phyloP scores from a whole-genome alignment of 768 basidiomycete species.

The Agaricus blazei region DNA sequence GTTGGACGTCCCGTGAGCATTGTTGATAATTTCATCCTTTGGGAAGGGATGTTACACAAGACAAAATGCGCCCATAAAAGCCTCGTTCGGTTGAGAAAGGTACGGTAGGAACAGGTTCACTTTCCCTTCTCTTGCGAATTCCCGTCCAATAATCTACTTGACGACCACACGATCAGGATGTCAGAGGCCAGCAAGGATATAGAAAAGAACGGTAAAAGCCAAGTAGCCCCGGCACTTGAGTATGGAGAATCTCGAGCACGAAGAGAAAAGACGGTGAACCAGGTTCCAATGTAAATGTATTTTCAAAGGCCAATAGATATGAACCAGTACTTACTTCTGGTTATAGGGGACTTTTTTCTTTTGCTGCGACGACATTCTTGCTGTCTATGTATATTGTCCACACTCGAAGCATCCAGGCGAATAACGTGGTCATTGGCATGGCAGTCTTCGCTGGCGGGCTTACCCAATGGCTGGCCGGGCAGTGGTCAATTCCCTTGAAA shows the following conservation, averaged over 20 bases:
- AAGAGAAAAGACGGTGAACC: conserved; percentile 48
- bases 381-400: conserved; percentile 63
- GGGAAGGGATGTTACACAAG: too few relatives aligned
- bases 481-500: conserved; percentile 67
- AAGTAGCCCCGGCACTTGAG: conserved; percentile 19
- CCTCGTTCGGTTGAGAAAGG: too few relatives aligned
- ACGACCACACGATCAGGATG: neutral
- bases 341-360: conserved; percentile 30
- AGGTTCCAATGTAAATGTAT: conserved; percentile 45
- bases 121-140: too few relatives aligned
- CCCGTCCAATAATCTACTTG: too few relatives aligned
- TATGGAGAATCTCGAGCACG: conserved; percentile 17
- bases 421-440: conserved; percentile 75
- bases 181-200: conserved; percentile 30
- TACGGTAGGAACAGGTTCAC: too few relatives aligned
- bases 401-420: conserved; percentile 39
- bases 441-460: conserved; percentile 71
- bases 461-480: conserved; percentile 75
- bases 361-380: conserved; percentile 55
- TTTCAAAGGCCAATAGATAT: neutral
- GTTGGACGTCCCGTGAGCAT: too few relatives aligned
- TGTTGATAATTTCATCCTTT: too few relatives aligned
- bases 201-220: conserved; percentile 18
- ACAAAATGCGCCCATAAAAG: too few relatives aligned
- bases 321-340: neutral